Evolutionary conservation across 768 basidiomycete genomes (phyloP).

Genomic region (Suillus hirtellus): DNA sequence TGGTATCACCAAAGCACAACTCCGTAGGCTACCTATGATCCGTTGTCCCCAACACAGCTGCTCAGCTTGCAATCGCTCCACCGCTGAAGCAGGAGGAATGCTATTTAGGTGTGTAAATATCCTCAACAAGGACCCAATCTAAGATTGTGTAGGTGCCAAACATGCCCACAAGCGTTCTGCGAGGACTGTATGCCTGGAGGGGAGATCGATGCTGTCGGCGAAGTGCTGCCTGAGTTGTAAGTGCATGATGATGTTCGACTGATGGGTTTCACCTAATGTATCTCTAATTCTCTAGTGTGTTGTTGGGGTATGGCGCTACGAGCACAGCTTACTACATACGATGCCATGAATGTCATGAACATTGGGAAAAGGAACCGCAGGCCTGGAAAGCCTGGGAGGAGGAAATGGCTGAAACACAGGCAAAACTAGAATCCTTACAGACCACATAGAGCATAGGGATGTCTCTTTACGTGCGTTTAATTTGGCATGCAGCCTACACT

Average conservation of each 20-base stretch:
- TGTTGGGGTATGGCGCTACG: slow-evolving; percentile 41
- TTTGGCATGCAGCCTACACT: neutral
- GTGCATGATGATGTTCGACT: slow-evolving; percentile 25
- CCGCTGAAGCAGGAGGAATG: slow-evolving; percentile 54
- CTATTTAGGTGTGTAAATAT: slow-evolving; percentile 47
- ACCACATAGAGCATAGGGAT: neutral
- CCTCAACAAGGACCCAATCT: neutral
- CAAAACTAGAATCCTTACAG: slow-evolving; percentile 28
- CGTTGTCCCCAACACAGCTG: slow-evolving; percentile 56
- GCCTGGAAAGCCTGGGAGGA: slow-evolving; percentile 45
- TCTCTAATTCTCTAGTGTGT: slow-evolving; percentile 30
- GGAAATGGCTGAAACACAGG: slow-evolving; percentile 40
- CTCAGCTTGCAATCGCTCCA: slow-evolving; percentile 41
- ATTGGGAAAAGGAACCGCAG: slow-evolving; percentile 36
- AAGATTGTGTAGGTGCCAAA: slow-evolving; percentile 49
- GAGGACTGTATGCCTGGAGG: slow-evolving; percentile 58
- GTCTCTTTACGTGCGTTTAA: neutral
- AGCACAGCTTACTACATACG: slow-evolving; percentile 47
- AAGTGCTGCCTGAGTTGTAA: slow-evolving; percentile 58
- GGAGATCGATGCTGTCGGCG: slow-evolving; percentile 53
- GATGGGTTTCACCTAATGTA: slow-evolving; percentile 1
- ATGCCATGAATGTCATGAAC: slow-evolving; percentile 48
- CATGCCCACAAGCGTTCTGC: slow-evolving; percentile 59
- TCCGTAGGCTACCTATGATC: slow-evolving; percentile 27
- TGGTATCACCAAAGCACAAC: slow-evolving; percentile 36